Evolutionary conservation across 306 rosid species (phyloP).

Genomic region (Luffa acutangula): DNA sequence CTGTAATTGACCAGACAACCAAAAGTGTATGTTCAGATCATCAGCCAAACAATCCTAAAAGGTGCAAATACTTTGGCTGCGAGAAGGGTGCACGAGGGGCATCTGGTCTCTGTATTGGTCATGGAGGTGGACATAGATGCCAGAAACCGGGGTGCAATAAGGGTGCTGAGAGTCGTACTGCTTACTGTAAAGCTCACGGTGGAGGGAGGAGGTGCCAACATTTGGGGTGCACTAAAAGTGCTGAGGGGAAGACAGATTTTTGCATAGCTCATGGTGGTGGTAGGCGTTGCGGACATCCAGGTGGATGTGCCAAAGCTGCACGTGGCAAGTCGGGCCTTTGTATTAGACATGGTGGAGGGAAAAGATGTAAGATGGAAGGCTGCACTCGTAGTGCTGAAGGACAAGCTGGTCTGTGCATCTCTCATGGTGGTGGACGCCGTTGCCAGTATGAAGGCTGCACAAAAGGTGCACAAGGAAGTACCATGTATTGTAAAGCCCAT

Average conservation of each 20-base stretch:
- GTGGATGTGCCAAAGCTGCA: slow-evolving; percentile 87
- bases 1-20: slow-evolving; percentile 37
- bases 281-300: slow-evolving; percentile 58
- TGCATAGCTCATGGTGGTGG: slow-evolving; percentile 99
- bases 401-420: slow-evolving; percentile 89
- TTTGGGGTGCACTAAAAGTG: slow-evolving; percentile 96
- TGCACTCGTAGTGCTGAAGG: slow-evolving; percentile 98
- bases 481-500: slow-evolving; percentile 94
- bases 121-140: slow-evolving; percentile 99
- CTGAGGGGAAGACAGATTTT: slow-evolving; percentile 93
- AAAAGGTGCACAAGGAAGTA: slow-evolving; percentile 97
- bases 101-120: slow-evolving; percentile 95
- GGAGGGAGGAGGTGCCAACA: slow-evolving; percentile 89
- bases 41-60: slow-evolving; percentile 47
- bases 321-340: slow-evolving; percentile 96
- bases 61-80: slow-evolving; percentile 65
- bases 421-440: slow-evolving; percentile 98
- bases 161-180: slow-evolving; percentile 97
- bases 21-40: slow-evolving; percentile 35
- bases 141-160: slow-evolving; percentile 93
- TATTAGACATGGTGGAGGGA: slow-evolving; percentile 96
- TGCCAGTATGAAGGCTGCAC: slow-evolving; percentile 52
- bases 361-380: slow-evolving; percentile 69
- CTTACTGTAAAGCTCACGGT: slow-evolving; percentile 96
- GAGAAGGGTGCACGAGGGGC: slow-evolving; percentile 89